Base-by-base conservation (phyloP, 352 stramenopile genomes). In the Globisporangium camurandrum region DNA sequence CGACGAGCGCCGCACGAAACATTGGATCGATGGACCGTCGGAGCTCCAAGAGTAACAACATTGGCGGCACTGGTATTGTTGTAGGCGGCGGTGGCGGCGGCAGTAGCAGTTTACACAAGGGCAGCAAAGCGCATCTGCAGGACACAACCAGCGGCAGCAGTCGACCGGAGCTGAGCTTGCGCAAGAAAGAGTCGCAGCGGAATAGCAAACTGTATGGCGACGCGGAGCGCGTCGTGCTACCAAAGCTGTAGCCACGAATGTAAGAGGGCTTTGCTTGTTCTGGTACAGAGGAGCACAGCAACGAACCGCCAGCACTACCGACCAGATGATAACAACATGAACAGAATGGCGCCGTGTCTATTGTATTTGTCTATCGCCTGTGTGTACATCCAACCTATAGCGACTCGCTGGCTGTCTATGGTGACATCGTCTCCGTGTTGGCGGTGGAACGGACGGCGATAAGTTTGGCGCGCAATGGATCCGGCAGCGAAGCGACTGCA, bases 121-220 rank as follows among this genome's bases (percentile, higher is more conserved):
- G 56, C 54, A 54, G 28, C 30, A 57, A 47, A 31, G 33, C 27
- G 24, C 42, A 37, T 36, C 24, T 56, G 10, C 40, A 49, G 49
- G 26, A 51, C 16, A 11, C 5, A n/a, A n/a, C n/a, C n/a, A n/a
- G n/a, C n/a, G n/a, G n/a, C n/a, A n/a, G 23, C 22, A 34, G 28
- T 17, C 16, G 60, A 60, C 22, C 49, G 44, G 57, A 57, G 8
- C n/a, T 14, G 42, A 66, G 44, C 34, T 34, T 57, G 19, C 56
- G 38, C 54, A 80, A 76, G 58, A 62, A 62, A 28, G 66, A 76
- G 39, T 77, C 61, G 39, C 66, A 80, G 49, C 64, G 66, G 38
- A 80, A 75, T 49, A 58, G 49, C 56, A 71, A 56, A n/a, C 48
- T 77, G 14, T 59, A 36, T 28, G 58, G 61, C 33, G 70, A 75